Base-by-base conservation (phyloP, 345 rosid species). In the Pistacia vera region DNA sequence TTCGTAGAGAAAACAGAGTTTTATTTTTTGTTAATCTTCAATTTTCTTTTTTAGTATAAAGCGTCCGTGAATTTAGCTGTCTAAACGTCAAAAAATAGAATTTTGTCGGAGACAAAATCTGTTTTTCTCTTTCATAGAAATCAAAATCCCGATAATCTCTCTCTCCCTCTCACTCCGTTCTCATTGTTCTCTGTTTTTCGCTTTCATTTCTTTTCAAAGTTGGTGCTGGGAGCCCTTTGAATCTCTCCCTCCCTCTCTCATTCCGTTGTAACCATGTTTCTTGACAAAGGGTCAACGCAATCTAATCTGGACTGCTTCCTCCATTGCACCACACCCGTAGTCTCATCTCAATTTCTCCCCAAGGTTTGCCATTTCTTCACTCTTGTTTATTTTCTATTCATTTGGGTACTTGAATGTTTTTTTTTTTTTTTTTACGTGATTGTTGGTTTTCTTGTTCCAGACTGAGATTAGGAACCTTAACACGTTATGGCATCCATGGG, bases 401-500 rank as follows among this genome's bases (percentile, higher is more conserved):
- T 3, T 48, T 30, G 44, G 30, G 8, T 4, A 46, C 11, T 0
- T 30, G 28, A 51, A 14, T 64, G 13, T 48, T 18, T 18, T 25
- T 48, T 30, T 18, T 25, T 48, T 30, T 5, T 41, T 64, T 17
- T 70, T 8, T 77, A 3, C 4, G 5, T 41, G 2, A 4, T 61
- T 72, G n/a, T 8, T 20, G 25, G 11, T 48, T 25, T 46, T 68
- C 28, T 36, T 75, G 22, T 77, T 85, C 72, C 86, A 97, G 99
- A 79, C 84, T 17, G 98, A 94, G 86, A 85, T 92, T 62, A 91
- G 94, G 84, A 90, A 90, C 77, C 85, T 97, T 56, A 97, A 92
- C 81, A 83, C 88, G 64, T 78, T 92, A 60, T 97, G 99, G 99
- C 97, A 94, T 78, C 97, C 96, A 17, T 87, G 92, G 89, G 98